Conservation (phyloP, 768 basidiomycete species). For the Termitomyces sp. region DNA sequence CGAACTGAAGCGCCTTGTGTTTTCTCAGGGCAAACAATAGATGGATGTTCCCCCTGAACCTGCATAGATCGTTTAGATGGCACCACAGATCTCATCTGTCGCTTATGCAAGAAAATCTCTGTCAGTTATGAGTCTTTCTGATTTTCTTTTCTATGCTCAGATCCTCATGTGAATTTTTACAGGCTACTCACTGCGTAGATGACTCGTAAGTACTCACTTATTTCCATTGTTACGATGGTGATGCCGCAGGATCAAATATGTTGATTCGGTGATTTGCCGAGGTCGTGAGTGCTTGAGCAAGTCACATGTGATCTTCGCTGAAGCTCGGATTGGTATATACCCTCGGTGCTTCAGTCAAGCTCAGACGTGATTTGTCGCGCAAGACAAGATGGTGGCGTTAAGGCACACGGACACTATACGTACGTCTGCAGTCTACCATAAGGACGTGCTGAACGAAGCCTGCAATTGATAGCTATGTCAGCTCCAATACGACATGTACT, state of each 20-base stretch:
- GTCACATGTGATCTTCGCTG: background rate
- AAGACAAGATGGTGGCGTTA: background rate
- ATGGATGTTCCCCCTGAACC: background rate
- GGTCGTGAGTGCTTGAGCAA: background rate
- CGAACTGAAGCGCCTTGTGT: background rate
- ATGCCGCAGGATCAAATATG: background rate
- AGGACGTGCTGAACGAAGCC: background rate
- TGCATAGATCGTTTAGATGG: background rate
- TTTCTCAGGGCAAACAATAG: background rate
- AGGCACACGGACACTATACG: background rate
- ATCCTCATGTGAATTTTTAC: background rate
- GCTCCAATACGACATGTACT: background rate
- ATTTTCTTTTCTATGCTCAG: background rate
- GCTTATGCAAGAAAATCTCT: background rate
- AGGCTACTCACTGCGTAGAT: background rate
- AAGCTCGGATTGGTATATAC: background rate
- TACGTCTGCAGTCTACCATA: background rate
- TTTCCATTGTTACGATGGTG: background rate
- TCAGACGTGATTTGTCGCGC: background rate
- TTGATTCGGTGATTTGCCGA: background rate
- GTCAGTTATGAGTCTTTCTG: background rate
- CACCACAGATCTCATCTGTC: background rate
- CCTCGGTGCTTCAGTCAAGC: background rate
- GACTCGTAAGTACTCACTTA: background rate
- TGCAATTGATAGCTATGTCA: background rate